Evolutionary conservation across 1,284 basidiomycete genomes (phyloP).

Genomic region (Schizopora paradoxa): DNA sequence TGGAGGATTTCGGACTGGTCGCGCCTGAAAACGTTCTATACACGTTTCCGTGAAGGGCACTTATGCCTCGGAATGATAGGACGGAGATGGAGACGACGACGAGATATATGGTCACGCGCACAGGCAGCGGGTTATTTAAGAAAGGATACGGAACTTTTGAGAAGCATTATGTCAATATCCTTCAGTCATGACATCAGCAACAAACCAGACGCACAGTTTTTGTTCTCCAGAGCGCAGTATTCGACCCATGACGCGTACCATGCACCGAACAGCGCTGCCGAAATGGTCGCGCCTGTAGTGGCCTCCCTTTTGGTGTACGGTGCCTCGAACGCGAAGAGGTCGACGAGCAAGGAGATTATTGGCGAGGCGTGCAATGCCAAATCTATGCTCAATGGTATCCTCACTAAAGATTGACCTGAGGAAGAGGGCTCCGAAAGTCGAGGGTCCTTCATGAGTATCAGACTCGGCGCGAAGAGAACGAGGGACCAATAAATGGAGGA

Average conservation of each 20-base stretch:
- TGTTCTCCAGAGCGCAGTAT: constrained; percentile 56
- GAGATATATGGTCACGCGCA: constrained; percentile 59
- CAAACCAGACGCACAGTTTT: constrained; percentile 47
- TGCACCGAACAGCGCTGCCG: constrained; percentile 39
- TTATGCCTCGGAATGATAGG: constrained; percentile 51
- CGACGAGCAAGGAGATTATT: constrained; percentile 51
- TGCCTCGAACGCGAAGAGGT: constrained; percentile 66
- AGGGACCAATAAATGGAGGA: constrained; percentile 72
- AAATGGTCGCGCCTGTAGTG: constrained; percentile 38
- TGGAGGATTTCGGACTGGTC: too few species aligned
- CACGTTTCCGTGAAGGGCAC: constrained; percentile 35
- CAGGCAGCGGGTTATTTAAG: constrained; percentile 51
- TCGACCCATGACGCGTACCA: constrained; percentile 68
- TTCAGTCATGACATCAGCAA: background rate
- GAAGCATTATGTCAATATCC: constrained; percentile 2
- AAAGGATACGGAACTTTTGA: constrained; percentile 76
- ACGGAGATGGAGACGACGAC: constrained; percentile 48
- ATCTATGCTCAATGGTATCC: constrained; percentile 60
- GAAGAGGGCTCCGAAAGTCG: constrained; percentile 33
- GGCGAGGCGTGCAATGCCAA: constrained; percentile 66
- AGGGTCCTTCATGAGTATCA: constrained; percentile 41
- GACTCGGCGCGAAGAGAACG: constrained; percentile 42
- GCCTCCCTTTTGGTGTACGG: constrained; percentile 49
- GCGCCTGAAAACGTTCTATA: background rate
- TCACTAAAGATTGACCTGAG: constrained; percentile 32